A percentile compares a stretch with the other conserved stretches of the same genome.
Evolutionary conservation across 1,139 yeast species (phyloP).

Genomic region (Yamadazyma epiphylla): DNA sequence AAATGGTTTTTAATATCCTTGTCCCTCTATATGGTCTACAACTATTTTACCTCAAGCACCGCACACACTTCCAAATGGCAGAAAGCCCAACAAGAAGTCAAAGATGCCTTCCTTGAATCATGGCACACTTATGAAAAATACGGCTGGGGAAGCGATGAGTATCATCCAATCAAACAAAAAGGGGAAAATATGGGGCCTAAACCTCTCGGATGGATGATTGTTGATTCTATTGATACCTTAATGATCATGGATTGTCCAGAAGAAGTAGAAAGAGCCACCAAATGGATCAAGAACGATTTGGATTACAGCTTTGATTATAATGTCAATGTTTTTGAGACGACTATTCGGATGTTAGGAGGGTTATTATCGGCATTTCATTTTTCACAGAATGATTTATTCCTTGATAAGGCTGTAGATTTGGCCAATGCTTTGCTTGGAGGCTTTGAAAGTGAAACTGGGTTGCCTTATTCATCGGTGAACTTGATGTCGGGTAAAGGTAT

Average conservation of each 20-base stretch:
- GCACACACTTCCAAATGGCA: constrained; percentile 25
- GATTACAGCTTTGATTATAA: constrained; percentile 57
- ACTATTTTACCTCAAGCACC: constrained; percentile 5
- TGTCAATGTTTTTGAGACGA: constrained; percentile 87
- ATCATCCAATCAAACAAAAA: constrained; percentile 47
- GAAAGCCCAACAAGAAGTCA: constrained; percentile 52
- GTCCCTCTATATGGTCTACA: constrained; percentile 35
- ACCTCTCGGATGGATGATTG: constrained; percentile 95
- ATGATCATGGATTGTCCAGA: constrained; percentile 73
- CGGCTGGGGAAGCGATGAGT: constrained; percentile 69
- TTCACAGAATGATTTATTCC: constrained; percentile 63
- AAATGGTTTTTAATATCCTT: constrained; percentile 40
- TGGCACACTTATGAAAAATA: constrained; percentile 76
- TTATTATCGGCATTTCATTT: constrained; percentile 76
- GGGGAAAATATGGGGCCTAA: constrained; percentile 78
- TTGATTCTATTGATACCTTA: constrained; percentile 84
- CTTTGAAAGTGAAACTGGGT: constrained; percentile 59
- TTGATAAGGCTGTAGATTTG: constrained; percentile 75
- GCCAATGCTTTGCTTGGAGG: constrained; percentile 66
- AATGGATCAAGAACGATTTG: constrained; percentile 65
- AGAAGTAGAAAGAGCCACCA: constrained; percentile 60
- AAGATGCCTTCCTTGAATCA: constrained; percentile 62
- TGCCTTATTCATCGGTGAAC: constrained; percentile 81
- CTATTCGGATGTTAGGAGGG: constrained; percentile 93
- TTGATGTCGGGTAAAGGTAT: constrained; percentile 59